Base-by-base conservation (phyloP, 306 rosid species). In the Trichosanthes cucumerina region DNA sequence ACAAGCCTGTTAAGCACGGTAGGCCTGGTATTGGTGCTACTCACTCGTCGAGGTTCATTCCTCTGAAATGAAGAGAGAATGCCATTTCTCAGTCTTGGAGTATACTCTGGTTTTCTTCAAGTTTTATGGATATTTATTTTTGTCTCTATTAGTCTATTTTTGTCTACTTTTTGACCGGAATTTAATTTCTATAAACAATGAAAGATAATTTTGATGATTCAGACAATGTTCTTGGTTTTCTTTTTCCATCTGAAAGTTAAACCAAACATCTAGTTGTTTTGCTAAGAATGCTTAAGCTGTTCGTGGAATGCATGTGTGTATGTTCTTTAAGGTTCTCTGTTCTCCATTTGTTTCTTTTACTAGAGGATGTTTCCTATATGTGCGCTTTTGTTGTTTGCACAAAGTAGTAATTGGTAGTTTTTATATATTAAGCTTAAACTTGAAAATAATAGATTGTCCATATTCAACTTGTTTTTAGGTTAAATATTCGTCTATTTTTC, bases 21-120 rank as follows among this genome's bases (percentile, higher is more conserved):
- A 89, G 97, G 69, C 98, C 98, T 19, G 97, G 98, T 89, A 93
- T 93, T 83, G 98, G 98, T 86, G 98, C 98, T 74, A 93, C 98
- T 69, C 98, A 93, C 88, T 93, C 98, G 0, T 93, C 98, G 12
- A 92, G 98, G 94, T 93, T 93, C 70, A 93, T 93, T 81, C 98
- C 98, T 76, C 97, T 93, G 5, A 93, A 93, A 93, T 93, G 94
- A 93, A 31, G 43, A 60, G 66, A 4, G 56, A 43, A 34, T 64
- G 34, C 46, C 24, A 36, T 64, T 38, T 75, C 11, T 34, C 19
- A 12, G 63, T 31, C 33, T 76, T 33, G 68, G 28, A 76, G 13
- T 23, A 18, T 56, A 12, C 79, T n/a, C 33, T 38, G 52, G n/a
- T 34, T 76, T 9, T 36, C 56, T 23, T 70, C 36, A 69, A 69